Conservation (phyloP, 176 grass and related monocot genomes). For the Pontederia paniculata region DNA sequence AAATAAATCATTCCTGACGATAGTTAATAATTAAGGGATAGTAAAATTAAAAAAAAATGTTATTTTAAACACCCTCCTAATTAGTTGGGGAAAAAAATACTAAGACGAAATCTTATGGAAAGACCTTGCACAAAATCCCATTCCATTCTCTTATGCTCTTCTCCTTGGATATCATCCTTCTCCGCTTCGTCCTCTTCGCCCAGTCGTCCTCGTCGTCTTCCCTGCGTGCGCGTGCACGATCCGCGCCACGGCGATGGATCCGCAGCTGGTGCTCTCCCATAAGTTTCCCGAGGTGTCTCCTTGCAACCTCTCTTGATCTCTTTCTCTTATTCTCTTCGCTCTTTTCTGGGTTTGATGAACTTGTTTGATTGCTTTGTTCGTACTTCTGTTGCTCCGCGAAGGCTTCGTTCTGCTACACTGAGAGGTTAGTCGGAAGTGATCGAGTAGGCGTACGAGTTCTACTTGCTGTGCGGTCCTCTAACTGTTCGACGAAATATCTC, state of each 20-base stretch:
- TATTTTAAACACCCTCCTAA: too few species aligned
- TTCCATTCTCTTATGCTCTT: too few species aligned
- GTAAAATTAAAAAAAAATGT: too few species aligned
- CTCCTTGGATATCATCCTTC: too few species aligned
- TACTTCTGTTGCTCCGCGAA: conserved; percentile 5
- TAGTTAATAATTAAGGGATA: too few species aligned
- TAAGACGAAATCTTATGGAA: too few species aligned
- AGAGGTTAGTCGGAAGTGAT: conserved; percentile 37
- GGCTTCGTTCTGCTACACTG: conserved; percentile 55
- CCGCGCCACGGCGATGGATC: conserved; percentile 25
- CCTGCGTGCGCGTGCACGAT: too few species aligned
- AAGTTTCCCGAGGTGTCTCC: conserved; percentile 53
- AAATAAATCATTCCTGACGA: too few species aligned
- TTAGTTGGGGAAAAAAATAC: too few species aligned
- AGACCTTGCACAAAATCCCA: too few species aligned
- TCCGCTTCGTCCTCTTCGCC: too few species aligned
- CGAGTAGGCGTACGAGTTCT: background rate
- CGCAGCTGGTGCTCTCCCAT: conserved; percentile 50
- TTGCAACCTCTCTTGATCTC: background rate
- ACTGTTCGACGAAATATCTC: background rate
- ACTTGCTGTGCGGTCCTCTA: background rate
- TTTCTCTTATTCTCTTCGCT: background rate
- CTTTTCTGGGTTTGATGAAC: background rate
- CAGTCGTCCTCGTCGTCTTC: too few species aligned
- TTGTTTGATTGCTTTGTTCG: background rate